Evolutionary conservation across 2,329 filamentous ascomycete species (phyloP).

Genomic region (Pseudogymnoascus sp.): DNA sequence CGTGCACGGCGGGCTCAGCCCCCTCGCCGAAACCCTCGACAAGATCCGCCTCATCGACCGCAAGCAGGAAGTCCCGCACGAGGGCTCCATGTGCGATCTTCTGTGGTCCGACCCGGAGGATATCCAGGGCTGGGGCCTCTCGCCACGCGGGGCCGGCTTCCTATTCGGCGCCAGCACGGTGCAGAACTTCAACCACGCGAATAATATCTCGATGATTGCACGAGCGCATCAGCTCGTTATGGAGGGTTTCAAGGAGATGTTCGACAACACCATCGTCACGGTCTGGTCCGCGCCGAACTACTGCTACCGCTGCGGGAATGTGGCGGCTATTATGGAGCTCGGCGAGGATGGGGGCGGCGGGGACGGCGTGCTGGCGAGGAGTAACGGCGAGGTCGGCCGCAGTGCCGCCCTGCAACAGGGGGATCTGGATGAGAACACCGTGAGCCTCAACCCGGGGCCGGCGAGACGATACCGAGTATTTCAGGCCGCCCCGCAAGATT

Average conservation of each 20-base stretch:
- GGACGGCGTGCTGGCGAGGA: conserved; percentile 37
- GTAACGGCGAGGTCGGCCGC: conserved; percentile 39
- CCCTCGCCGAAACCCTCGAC: conserved; percentile 91
- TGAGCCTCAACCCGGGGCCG: conserved; percentile 55
- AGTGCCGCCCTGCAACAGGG: conserved; percentile 37
- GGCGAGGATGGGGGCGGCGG: conserved; percentile 71
- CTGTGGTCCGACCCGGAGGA: conserved; percentile 98
- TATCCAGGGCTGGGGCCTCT: conserved; percentile 93
- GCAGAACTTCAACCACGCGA: conserved; percentile 89
- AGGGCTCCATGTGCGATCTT: conserved; percentile 96
- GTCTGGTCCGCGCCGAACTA: conserved; percentile 99
- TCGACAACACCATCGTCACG: conserved; percentile 88
- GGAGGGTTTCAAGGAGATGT: conserved; percentile 99
- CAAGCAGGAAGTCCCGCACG: conserved; percentile 96
- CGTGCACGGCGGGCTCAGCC: conserved; percentile 90
- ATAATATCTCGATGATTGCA: conserved; percentile 85
- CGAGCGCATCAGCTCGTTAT: conserved; percentile 96
- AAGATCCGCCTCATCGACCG: conserved; percentile 93
- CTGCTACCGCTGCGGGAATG: conserved; percentile 92
- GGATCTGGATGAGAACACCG: conserved; percentile 42
- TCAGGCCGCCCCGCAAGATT: conserved; percentile 92
- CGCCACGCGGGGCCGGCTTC: conserved; percentile 88
- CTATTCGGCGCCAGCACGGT: conserved; percentile 94
- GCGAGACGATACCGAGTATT: conserved; percentile 90
- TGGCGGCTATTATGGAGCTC: conserved; percentile 88